Evolutionary conservation across 2,329 filamentous ascomycete species (phyloP), one percentile per base, ranked within the genome.

Genomic region (Ophiostoma sp.): DNA sequence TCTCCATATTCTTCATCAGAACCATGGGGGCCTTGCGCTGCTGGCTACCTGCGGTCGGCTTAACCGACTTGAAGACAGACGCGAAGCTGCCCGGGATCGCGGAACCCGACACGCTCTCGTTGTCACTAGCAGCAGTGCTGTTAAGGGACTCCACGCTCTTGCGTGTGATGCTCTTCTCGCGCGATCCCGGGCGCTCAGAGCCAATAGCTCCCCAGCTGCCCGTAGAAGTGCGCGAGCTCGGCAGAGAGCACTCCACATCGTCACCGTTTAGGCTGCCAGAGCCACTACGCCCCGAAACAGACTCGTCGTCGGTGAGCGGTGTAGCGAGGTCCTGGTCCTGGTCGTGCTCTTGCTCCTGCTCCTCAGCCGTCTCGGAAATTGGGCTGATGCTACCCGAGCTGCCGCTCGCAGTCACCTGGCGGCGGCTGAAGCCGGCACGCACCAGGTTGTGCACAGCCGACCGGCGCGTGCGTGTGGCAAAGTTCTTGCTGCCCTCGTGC

Each of bases 401-500:
- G 70, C 91, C 92, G 72, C 89, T 89, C 67, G 87, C 83, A 71
- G 89, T 91, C 69, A 89, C 80, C 85, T 90, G 83, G 85, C 94
- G 92, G 70, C 95, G 91, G 75, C 93, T 92, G 71, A 95, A 85
- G 16, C 94, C 93, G 67, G 94, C 94, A 72, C 91, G 91, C 71
- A 97, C 91, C 65, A 99, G 85, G 76, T 93, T 97, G 81, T 93
- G 89, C 62, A 99, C 88, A 40, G 95, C 95, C 74, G 91, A 93
- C 72, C 94, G 92, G 70, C 95, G 92, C 75, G 96, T 93, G 71
- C 95, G 93, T 68, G 93, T 88, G 11, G 91, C 90, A 79, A 99
- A 99, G 82, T 99, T 99, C 86, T 97, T 89, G 87, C 94, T 97
- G 38, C 94, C 95, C 78, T 98, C 94, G 72, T 94, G 87, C 81